These are phyloP conservation scores for Termitomyces eurrhizus DNA, from an alignment of 768 basidiomycete species.

Conservation along the genomic window DNA sequence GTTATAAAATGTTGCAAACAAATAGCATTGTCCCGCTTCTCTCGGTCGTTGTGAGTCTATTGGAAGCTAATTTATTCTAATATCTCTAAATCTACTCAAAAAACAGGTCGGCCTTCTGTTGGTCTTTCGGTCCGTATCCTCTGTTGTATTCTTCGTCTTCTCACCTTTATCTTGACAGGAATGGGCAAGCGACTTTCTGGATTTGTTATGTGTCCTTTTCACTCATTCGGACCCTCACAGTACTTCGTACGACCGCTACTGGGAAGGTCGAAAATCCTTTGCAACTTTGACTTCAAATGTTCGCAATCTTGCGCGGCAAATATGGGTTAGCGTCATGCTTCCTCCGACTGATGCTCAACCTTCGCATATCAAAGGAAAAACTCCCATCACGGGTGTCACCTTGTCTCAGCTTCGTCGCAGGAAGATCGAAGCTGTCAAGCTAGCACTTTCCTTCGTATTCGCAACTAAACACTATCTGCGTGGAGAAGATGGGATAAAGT, in stretches of 20 bases:
- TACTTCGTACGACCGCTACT: constrained; percentile 84
- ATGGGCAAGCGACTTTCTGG: constrained; percentile 43
- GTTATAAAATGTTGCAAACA: constrained; percentile 59
- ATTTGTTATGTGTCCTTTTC: neutral
- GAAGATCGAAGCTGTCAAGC: constrained; percentile 69
- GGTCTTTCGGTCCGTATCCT: constrained; percentile 66
- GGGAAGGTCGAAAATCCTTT: constrained; percentile 87
- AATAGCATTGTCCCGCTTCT: constrained; percentile 87
- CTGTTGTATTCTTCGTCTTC: neutral
- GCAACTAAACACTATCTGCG: constrained; percentile 82
- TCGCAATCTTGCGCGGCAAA: constrained; percentile 70
- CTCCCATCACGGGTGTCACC: constrained; percentile 40
- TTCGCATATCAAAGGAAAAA: constrained; percentile 47
- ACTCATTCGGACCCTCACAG: constrained; percentile 27
- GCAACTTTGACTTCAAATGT: constrained; percentile 65
- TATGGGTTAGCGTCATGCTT: constrained; percentile 77
- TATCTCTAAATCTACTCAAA: constrained; percentile 3
- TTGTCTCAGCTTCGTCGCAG: constrained; percentile 50
- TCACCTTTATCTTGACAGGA: constrained; percentile 36
- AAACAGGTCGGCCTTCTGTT: constrained; percentile 80
- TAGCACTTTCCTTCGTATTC: constrained; percentile 67
- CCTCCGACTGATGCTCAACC: constrained; percentile 50
- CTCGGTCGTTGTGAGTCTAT: constrained; percentile 77
- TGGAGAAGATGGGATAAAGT: constrained; percentile 73
- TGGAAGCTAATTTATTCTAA: neutral